These are phyloP conservation scores for Bipolaris zeicola DNA, from an alignment of 2,329 filamentous ascomycete species.

Conservation along the genomic window DNA sequence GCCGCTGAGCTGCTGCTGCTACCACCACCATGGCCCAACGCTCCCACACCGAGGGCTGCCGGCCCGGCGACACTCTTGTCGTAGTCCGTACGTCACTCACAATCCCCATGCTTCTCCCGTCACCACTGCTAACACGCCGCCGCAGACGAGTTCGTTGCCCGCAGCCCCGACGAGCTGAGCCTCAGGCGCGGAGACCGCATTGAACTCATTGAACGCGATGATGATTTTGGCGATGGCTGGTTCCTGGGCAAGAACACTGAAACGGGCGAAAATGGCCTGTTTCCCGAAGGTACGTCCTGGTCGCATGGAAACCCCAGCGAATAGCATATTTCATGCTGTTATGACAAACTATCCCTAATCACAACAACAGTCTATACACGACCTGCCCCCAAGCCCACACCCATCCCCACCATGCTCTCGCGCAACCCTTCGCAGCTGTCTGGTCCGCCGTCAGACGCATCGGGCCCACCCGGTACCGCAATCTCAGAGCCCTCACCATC, in stretches of 20 bases:
- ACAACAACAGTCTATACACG: constrained; percentile 64
- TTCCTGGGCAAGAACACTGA: constrained; percentile 76
- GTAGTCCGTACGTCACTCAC: constrained; percentile 69
- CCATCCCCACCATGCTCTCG: constrained; percentile 36
- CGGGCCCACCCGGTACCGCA: constrained; percentile 23
- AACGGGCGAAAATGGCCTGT: constrained; percentile 76
- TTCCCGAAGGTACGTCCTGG: constrained; percentile 72
- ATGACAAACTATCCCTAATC: too few species aligned
- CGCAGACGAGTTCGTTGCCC: constrained; percentile 86
- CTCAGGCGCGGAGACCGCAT: constrained; percentile 83
- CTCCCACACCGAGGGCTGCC: constrained; percentile 56
- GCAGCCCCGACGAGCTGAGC: constrained; percentile 91
- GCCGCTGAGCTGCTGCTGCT: not conserved
- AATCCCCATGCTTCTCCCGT: not conserved
- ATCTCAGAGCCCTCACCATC: constrained; percentile 26
- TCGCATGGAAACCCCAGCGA: not conserved
- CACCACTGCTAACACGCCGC: constrained; percentile 11
- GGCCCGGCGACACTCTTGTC: constrained; percentile 69
- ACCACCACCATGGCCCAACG: constrained; percentile 38
- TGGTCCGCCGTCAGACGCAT: constrained; percentile 14
- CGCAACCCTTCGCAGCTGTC: constrained; percentile 38
- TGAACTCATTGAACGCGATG: constrained; percentile 81
- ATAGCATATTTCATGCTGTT: too few species aligned
- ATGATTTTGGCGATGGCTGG: constrained; percentile 89
- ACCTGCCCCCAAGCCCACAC: constrained; percentile 57